Conservation (phyloP, 1,284 basidiomycete genomes). For the Blastosporella zonata region DNA sequence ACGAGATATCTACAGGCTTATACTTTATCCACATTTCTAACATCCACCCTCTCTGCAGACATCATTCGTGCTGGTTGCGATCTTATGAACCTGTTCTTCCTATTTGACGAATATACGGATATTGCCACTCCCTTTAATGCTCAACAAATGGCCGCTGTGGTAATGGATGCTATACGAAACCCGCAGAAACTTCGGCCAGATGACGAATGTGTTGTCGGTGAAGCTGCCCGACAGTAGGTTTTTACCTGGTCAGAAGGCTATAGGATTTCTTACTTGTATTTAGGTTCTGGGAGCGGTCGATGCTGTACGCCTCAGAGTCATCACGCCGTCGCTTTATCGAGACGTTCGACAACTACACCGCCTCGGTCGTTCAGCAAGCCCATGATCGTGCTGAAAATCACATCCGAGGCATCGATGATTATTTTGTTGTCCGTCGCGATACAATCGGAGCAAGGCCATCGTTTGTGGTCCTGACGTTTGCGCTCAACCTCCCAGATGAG, state of each 20-base stretch:
- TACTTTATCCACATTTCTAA: too few species aligned
- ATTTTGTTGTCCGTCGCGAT: slow-evolving; percentile 37
- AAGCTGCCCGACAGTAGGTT: slow-evolving; percentile 6
- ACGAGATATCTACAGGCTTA: too few species aligned
- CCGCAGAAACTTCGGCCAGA: neutral
- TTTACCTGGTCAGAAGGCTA: neutral
- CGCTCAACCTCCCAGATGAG: slow-evolving; percentile 39
- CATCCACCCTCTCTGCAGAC: too few species aligned
- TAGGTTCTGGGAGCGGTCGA: slow-evolving; percentile 38
- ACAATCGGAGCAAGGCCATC: slow-evolving; percentile 42
- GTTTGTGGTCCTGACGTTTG: slow-evolving; percentile 36
- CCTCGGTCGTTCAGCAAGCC: slow-evolving; percentile 41
- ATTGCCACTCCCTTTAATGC: slow-evolving; percentile 20
- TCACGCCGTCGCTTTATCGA: slow-evolving; percentile 38
- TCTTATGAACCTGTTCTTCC: neutral
- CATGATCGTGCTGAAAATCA: slow-evolving; percentile 31
- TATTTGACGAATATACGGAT: slow-evolving; percentile 26
- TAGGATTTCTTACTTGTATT: neutral
- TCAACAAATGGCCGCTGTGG: slow-evolving; percentile 2
- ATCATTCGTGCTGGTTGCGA: neutral
- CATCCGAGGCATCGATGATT: slow-evolving; percentile 35
- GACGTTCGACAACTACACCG: slow-evolving; percentile 35
- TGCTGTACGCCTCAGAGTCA: slow-evolving; percentile 30
- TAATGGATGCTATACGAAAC: slow-evolving; percentile 5
- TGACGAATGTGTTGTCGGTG: slow-evolving; percentile 2